Conservation (phyloP, 2,329 filamentous ascomycete species). For the Penicillium sp. region DNA sequence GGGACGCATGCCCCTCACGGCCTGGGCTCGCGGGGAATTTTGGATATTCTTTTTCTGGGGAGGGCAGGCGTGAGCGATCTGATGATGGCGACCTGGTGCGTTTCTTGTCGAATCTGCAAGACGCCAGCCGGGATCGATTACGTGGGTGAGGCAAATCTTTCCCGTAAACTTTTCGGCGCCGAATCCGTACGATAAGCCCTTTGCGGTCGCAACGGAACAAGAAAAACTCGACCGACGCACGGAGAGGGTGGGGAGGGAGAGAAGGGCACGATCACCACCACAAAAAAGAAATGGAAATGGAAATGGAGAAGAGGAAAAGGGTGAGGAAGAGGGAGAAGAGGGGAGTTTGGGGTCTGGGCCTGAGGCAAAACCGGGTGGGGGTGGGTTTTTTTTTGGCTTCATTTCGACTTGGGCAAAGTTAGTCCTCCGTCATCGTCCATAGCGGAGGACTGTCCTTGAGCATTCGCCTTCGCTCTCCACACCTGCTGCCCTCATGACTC, state of each 20-base stretch:
- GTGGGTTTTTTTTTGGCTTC: conserved; percentile 5
- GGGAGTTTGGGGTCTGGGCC: conserved; percentile 21
- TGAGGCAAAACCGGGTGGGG: conserved; percentile 17
- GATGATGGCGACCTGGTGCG: too few relatives aligned
- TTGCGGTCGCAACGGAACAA: conserved; percentile 8
- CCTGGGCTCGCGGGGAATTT: conserved; percentile 1
- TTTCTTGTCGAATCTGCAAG: too few relatives aligned
- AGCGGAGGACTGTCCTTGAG: too few relatives aligned
- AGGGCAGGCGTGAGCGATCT: too few relatives aligned
- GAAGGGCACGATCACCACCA: not conserved
- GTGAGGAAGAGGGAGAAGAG: conserved; percentile 8
- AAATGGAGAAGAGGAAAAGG: conserved; percentile 1
- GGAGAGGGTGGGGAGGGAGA: conserved; percentile 4
- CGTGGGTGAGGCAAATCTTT: conserved; percentile 34
- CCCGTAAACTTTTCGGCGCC: conserved; percentile 21
- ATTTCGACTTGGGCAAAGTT: too few relatives aligned
- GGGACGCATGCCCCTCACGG: conserved; percentile 37
- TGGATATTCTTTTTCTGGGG: too few relatives aligned
- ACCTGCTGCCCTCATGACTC: too few relatives aligned
- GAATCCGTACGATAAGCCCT: conserved; percentile 21
- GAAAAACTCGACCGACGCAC: conserved; percentile 1
- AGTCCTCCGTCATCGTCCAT: too few relatives aligned
- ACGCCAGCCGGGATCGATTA: conserved; percentile 17
- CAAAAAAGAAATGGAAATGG: conserved; percentile 5
- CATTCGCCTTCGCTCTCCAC: too few relatives aligned